Base-by-base conservation (phyloP, 2,329 filamentous ascomycete species). In the Eutypella sp. region DNA sequence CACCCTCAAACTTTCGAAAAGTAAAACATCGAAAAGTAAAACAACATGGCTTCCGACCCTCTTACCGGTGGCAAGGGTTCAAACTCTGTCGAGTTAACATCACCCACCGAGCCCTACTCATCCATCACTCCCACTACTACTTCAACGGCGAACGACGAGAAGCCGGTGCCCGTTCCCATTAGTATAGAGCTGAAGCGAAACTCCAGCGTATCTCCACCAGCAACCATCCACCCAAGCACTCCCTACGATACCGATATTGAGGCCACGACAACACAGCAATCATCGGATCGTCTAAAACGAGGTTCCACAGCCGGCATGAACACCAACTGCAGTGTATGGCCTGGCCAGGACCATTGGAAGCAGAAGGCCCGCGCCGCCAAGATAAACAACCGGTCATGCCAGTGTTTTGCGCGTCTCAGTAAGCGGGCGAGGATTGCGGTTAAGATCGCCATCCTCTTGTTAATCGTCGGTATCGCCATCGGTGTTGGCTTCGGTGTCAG, bases 191-290 rank as follows among this genome's bases (percentile, higher is more conserved):
- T 59, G n/a, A 53, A 54, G 31, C 60, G 62, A 34, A 50, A 60
- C 41, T 69, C 66, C 51, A 67, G 67, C 48, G 59, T 70, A 19
- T 72, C 73, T 1, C 73, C 72, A 10, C 74, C 76, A 1, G 61
- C 62, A 36, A 71, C 72, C 1, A 63, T 67, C 34, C 62, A 64
- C 34, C 65, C 61, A 36, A 56, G 60, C 47, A 76, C 78, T 53
- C 76, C 77, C 19, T 82, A 81, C 56, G 78, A 81, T 42, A 74
- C 74, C 5, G 78, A 82, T 52, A 67, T 81, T 41, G 78, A 82
- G 59, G 76, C 75, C 29, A 72, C 75, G 64, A 61, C 73, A 38
- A 66, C 72, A 13, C 57, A 64, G 38, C 58, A 57, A 40, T 67
- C 65, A 4, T 61, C 60, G 52, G 65, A 74, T 55, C 59, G 62